phyloP scores from a whole-genome alignment of 257 asterid species.

The Solanum chmielewskii region DNA sequence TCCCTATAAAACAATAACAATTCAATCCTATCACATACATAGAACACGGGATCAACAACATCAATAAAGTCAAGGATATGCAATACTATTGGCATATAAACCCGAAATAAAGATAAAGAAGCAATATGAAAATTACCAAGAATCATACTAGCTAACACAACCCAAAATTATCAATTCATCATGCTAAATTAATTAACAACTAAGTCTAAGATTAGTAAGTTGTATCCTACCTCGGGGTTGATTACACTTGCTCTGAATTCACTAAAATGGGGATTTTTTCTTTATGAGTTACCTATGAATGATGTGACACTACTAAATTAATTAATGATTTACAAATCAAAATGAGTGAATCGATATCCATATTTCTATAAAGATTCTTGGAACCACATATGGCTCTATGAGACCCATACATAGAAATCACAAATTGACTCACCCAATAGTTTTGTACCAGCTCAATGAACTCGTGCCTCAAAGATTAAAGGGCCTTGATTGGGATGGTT shows the following conservation, averaged over 20 bases:
- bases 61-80: background rate
- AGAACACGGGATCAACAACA: background rate
- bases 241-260: background rate
- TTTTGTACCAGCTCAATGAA: background rate
- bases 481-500: background rate
- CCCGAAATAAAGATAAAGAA: too few species aligned
- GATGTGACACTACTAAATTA: background rate
- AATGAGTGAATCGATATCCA: background rate
- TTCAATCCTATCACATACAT: too few species aligned
- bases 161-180: background rate
- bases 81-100: too few species aligned
- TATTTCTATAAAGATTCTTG: background rate
- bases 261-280: background rate
- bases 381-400: too few species aligned
- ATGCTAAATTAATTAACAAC: background rate
- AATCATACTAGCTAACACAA: background rate
- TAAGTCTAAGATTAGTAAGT: background rate
- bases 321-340: background rate
- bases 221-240: background rate
- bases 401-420: background rate
- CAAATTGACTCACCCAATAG: background rate
- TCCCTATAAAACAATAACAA: background rate
- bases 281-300: background rate
- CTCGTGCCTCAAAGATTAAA: background rate
- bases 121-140: background rate